These are phyloP conservation scores for Fonsecaea monophora DNA, from an alignment of 2,329 filamentous ascomycete genomes.

Conservation along the genomic window DNA sequence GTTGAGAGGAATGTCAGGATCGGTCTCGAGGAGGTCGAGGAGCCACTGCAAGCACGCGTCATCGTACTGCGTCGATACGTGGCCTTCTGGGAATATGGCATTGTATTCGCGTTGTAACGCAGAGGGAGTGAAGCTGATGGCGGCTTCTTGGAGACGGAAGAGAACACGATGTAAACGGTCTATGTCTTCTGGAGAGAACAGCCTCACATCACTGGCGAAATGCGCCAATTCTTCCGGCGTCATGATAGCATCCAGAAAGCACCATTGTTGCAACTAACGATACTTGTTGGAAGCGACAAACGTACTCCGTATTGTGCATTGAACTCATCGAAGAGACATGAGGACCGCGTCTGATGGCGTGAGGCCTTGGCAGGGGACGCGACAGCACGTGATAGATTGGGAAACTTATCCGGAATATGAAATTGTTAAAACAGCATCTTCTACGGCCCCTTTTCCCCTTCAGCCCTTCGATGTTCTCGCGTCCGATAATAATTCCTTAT, in stretches of 20 bases:
- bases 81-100: constrained; percentile 20
- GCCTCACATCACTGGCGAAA: constrained; percentile 22
- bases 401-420: not conserved
- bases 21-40: constrained; percentile 20
- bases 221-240: constrained; percentile 28
- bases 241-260: constrained; percentile 15
- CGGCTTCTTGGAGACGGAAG: constrained; percentile 24
- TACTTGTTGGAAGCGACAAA: not conserved
- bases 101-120: constrained; percentile 21
- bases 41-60: constrained; percentile 29
- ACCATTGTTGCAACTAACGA: not conserved
- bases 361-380: not conserved
- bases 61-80: not conserved
- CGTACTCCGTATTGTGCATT: not conserved
- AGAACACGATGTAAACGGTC: constrained; percentile 31
- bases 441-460: not conserved
- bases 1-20: constrained; percentile 22
- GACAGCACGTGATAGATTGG: not conserved
- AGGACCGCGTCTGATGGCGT: not conserved
- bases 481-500: not conserved
- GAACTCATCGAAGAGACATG: not conserved
- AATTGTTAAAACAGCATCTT: not conserved
- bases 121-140: constrained; percentile 11
- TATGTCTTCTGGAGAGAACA: constrained; percentile 28
- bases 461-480: not conserved